Base-by-base conservation (phyloP, 2,329 filamentous ascomycete species). In the Penicillium hordei region DNA sequence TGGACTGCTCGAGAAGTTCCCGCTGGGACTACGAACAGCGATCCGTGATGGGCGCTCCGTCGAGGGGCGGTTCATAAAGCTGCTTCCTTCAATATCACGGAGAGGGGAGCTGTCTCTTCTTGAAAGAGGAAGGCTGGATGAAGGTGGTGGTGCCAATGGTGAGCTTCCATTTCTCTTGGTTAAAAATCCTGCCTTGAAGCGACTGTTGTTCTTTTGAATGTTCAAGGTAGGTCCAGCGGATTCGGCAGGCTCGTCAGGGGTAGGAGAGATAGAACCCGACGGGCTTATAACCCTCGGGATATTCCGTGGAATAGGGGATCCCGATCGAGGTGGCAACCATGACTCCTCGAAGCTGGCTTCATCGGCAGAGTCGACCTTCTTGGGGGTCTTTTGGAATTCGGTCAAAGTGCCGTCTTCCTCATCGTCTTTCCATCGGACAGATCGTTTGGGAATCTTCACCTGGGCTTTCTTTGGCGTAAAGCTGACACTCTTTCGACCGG, bases 351-450 rank as follows among this genome's bases (percentile, higher is more conserved):
- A 82, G 17, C 83, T 84, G 25, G 75, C 74, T 49, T 86, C 83
- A 7, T 86, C 84, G 0, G 85, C 83, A 2, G 80, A 80, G 17
- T 84, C 79, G 9, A 83, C 74, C 70, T 88, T 89, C 72, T 92
- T 84, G 1, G 94, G 93, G 3, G 93, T 97, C 76, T 91, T 91
- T 70, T 93, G 90, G 71, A 93, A 97, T 71, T 97, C 94, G 12
- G 90, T 92, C 55, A 97, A 79, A 0, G 88, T 87, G 25, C 92
- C 93, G 51, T 93, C 86, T 69, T 95, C 89, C 2, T 88, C 91
- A 67, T 97, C 94, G 68, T 96, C 92, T 58, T 91, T 87, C 94
- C 94, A 99, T 63, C 93, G 86, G 6, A 99, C 93, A 45, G 83
- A 88, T 59, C 93, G 85, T 75, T 91, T 91, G 10, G 84, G 82